Conservation (phyloP, 1,284 basidiomycete species). For the Pyrrhoderma noxium region DNA sequence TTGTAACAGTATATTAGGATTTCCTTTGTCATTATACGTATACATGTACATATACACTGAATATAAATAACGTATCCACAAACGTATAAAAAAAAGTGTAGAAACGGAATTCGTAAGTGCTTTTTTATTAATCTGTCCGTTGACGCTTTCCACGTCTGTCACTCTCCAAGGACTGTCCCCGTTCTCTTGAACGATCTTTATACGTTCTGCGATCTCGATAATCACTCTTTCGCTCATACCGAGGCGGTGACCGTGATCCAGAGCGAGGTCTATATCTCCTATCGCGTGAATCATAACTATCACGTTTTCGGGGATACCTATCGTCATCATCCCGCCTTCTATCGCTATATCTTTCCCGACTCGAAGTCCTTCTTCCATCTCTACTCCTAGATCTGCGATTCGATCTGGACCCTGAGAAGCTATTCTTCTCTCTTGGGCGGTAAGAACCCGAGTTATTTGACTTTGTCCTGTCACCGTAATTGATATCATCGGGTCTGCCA, state of each 20-base stretch:
- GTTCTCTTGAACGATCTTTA: slow-evolving; percentile 34
- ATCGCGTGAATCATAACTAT: slow-evolving; percentile 15
- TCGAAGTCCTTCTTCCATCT: too few relatives aligned
- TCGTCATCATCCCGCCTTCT: slow-evolving; percentile 16
- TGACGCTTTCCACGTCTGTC: slow-evolving; percentile 30
- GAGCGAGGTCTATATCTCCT: slow-evolving; percentile 18
- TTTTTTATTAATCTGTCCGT: slow-evolving; percentile 19
- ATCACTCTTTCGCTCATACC: slow-evolving; percentile 3
- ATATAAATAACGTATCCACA: too few relatives aligned
- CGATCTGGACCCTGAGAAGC: too few relatives aligned
- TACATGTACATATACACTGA: too few relatives aligned
- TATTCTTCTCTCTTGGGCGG: too few relatives aligned
- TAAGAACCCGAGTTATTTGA: too few relatives aligned
- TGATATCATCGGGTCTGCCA: too few relatives aligned
- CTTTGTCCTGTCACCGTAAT: too few relatives aligned
- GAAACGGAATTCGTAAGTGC: too few relatives aligned
- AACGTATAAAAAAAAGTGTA: too few relatives aligned
- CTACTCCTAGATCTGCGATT: slow-evolving; percentile 6
- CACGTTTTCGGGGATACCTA: slow-evolving; percentile 19
- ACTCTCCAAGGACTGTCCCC: slow-evolving; percentile 30
- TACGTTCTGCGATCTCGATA: neutral
- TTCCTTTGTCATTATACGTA: too few relatives aligned
- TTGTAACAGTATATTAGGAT: too few relatives aligned
- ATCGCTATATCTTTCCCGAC: slow-evolving; percentile 20
- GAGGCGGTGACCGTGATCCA: slow-evolving; percentile 28